These are phyloP conservation scores for Saturnispora zaruensis DNA, from an alignment of 805 yeast genomes.

Conservation along the genomic window DNA sequence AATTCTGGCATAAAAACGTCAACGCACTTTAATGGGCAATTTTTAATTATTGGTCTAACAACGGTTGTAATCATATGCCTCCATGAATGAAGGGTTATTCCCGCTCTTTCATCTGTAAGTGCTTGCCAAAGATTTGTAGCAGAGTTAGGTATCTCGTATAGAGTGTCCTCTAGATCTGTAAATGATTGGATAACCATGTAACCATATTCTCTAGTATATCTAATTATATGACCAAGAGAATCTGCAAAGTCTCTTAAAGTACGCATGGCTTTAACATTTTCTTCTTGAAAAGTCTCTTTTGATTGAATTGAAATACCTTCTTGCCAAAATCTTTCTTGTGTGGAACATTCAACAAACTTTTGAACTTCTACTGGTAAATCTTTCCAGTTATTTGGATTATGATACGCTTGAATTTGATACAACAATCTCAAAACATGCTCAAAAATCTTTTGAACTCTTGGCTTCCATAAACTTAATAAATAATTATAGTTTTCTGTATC, in stretches of 20 bases:
- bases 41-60: conserved; percentile 74
- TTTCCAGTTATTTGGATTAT: conserved; percentile 87
- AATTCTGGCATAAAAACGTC: conserved; percentile 66
- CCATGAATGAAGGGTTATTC: conserved; percentile 94
- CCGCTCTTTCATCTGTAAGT: conserved; percentile 74
- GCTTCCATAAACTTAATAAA: conserved; percentile 77
- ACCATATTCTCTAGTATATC: conserved; percentile 95
- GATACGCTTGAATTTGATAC: conserved; percentile 89
- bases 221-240: conserved; percentile 88
- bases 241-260: conserved; percentile 96
- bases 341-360: conserved; percentile 80
- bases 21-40: conserved; percentile 71
- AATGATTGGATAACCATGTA: conserved; percentile 84
- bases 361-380: conserved; percentile 84
- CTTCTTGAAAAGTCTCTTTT: conserved; percentile 88
- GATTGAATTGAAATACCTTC: conserved; percentile 94
- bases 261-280: conserved; percentile 86
- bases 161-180: conserved; percentile 79
- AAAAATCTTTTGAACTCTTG: conserved; percentile 82
- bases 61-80: conserved; percentile 91
- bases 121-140: conserved; percentile 76
- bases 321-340: conserved; percentile 96
- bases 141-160: conserved; percentile 77
- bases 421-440: conserved; percentile 85
- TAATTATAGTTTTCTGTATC: conserved; percentile 65